Evolutionary conservation across 345 rosid genomes (phyloP).

Genomic region (Salix caprea): DNA sequence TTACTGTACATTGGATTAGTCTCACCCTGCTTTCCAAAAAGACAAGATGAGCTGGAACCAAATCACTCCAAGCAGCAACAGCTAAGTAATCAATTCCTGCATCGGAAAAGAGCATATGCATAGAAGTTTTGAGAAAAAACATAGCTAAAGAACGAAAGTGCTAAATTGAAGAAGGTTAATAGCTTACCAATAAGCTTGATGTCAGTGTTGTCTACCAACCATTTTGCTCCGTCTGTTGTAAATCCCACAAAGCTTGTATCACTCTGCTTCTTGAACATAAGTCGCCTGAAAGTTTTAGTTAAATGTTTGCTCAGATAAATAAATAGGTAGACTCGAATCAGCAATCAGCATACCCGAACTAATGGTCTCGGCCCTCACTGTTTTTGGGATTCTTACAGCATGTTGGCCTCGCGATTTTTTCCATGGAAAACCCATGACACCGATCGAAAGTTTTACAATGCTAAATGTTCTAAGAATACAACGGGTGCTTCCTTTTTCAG

Average conservation of each 20-base stretch:
- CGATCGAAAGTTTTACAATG: too few species aligned
- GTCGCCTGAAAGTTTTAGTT: constrained; percentile 45
- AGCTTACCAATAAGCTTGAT: constrained; percentile 74
- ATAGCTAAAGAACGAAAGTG: not conserved
- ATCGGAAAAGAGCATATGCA: not conserved
- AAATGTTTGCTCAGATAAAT: not conserved
- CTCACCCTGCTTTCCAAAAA: constrained; percentile 35
- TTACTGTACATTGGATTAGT: not conserved
- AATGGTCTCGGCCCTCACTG: not conserved
- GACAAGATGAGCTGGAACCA: constrained; percentile 40
- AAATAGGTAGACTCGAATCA: not conserved
- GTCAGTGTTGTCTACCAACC: constrained; percentile 89
- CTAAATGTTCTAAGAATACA: too few species aligned
- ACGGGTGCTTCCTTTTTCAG: too few species aligned
- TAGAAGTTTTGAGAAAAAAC: not conserved
- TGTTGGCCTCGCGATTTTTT: too few species aligned
- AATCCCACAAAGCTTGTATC: constrained; percentile 86
- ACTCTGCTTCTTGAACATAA: constrained; percentile 67
- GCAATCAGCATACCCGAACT: not conserved
- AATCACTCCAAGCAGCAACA: constrained; percentile 58
- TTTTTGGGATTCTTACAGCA: too few species aligned
- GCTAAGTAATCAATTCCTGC: constrained; percentile 74
- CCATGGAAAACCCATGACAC: too few species aligned
- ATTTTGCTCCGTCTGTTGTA: constrained; percentile 73
- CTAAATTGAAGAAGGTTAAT: not conserved